Evolutionary conservation across 2,329 filamentous ascomycete genomes (phyloP), one percentile per base, ranked within the genome.

Genomic region (Xylaria sp.): DNA sequence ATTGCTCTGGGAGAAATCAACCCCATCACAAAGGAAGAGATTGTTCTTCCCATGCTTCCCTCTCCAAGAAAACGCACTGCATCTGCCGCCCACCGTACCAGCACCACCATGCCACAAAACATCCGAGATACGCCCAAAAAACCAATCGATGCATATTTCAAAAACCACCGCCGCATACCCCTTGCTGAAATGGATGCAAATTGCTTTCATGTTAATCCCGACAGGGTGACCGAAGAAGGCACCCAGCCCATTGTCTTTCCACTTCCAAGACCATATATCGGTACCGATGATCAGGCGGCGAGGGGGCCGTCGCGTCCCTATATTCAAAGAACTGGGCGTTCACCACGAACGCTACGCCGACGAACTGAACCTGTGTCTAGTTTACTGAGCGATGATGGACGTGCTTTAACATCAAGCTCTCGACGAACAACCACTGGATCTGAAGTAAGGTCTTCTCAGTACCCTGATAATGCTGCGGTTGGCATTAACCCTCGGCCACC

Each of bases 1-100:
- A 89, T 99, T 60, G 92, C 95, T 23, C 80, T 75, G 37, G 95
- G 95, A 35, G 90, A 97, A 68, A 77, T 97, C 46, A 90, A 98
- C 74, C 95, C 95, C 1, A 95, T 94, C 67, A 96, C 93, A 1
- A 98, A 97, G 76, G 75, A 88, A 62, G 83, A 82, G 19, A 85
- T 87, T 19, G 53, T 77, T n/a, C 63, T 81, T 40, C 69, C 75
- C 7, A 67, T 72, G 10, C 77, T 79, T 15, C 80, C 82, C 10
- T 74, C 74, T 3, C 77, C 77, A 58, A 73, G 76, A 54, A 77
- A 77, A 60, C 76, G 76, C 35, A 75, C 73, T 47, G 72, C 73
- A 38, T 71, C 73, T 5, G 69, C 68, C 19, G 63, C 68, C 13
- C 58, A 62, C 23, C 63, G 66, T 60, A 53, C 21, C 47, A 44